Evolutionary conservation across 257 asterid species (phyloP), one percentile per base, ranked within the genome.

Genomic region (Solanum pimpinellifolium): DNA sequence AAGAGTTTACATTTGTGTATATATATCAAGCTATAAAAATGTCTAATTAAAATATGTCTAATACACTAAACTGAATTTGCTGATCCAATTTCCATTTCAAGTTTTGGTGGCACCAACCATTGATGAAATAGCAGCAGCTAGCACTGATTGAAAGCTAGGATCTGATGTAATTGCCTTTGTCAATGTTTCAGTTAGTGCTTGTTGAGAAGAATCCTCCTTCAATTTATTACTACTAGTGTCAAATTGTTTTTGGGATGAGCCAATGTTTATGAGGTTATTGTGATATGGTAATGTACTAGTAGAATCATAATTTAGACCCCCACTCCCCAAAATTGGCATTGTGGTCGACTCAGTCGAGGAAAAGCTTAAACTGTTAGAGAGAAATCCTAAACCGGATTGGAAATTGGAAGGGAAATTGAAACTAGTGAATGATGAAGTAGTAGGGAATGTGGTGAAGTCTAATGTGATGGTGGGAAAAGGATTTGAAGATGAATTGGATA

Each of bases 131-230:
- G 94, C 97, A 41, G 98, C 95, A 35, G 93, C 98, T 87, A 96
- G 86, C 9, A 92, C 97, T 2, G 96, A 91, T 60, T 91, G 92
- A 46, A 96, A 91, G 86, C 91, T 93, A 23, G 99, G 98, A 86
- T 96, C 99, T 14, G 98, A 93, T 2, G 96, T 89, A 16, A 96
- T 93, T 46, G 91, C 98, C 93, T 90, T 95, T 20, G 98, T 94
- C 88, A 96, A 83, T 27, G 98, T 94, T 75, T 96, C 97, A 9
- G 99, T 92, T 21, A 95, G 83, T 47, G 87, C 91, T 86, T 94
- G 96, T 33, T 93, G 95, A 15, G 97, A 90, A 5, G 94, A 84
- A 23, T 65, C 90, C 52, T 91, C 91, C 47, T 81, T 81, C 85
- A 81, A 31, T 20, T 81, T 81, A 52, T 18, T 20, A 31, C 69